Evolutionary conservation across 495 filamentous ascomycete genomes (phyloP), one percentile per base, ranked within the genome.

Genomic region (Aspergillus bertholletiae): DNA sequence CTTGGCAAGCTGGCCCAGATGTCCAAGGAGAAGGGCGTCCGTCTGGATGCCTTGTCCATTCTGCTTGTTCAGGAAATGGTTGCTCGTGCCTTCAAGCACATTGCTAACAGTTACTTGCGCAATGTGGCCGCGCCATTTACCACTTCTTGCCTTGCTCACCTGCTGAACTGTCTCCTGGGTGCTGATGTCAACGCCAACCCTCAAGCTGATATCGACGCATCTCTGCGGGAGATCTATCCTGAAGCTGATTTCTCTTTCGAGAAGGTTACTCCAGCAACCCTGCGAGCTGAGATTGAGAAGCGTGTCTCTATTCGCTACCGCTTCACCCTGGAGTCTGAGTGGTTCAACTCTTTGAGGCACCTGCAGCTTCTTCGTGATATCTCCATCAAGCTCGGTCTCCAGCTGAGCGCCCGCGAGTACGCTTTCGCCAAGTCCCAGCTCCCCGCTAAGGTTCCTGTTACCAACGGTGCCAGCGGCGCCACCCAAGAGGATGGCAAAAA

Each of bases 131-230:
- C 84, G 50, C 83, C 86, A 6, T 83, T 97, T 49, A 84, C 87
- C 22, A 78, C 88, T 23, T 75, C 88, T 20, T 93, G 88, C 69
- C 68, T 93, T 57, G 76, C 91, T 8, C 95, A 99, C 69, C 77
- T 99, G 54, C 79, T 97, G 66, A 99, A 99, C 78, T 97, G 95
- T 71, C 76, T 99, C 15, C 77, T 99, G 27, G 94, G 95, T 34
- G 75, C 78, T 40, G 83, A 80, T 49, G 71, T 94, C 51, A 96
- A 96, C 75, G 58, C 80, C 23, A 83, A 83, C 41, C 95, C 95
- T 17, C 75, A 76, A 53, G 82, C 90, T 35, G 86, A 91, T 45
- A 82, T 89, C 43, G 92, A 97, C 58, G 80, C 88, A 49, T 77
- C 80, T 5, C 61, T 97, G 57, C 84, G 81, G 64, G 71, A 79